Conservation (phyloP, 2,329 filamentous ascomycete genomes). For the Sporothrix sp. region DNA sequence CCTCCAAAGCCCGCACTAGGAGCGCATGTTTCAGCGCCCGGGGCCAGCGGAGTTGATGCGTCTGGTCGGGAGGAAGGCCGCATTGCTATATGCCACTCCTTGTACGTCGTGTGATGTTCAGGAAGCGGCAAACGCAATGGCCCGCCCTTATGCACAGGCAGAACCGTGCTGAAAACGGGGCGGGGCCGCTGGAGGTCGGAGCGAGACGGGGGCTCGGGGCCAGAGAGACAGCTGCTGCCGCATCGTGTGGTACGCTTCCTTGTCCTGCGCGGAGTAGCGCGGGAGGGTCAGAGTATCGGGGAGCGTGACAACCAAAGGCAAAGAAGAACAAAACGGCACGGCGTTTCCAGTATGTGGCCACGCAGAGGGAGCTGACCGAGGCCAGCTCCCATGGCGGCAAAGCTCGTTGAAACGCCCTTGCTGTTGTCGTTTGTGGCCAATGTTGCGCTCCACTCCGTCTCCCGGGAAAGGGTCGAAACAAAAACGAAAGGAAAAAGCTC, state of each 20-base stretch:
- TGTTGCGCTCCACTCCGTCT: constrained; percentile 35
- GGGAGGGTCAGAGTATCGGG: constrained; percentile 31
- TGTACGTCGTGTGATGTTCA: neutral
- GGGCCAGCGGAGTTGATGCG: constrained; percentile 42
- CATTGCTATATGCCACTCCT: constrained; percentile 31
- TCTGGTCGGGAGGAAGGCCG: constrained; percentile 35
- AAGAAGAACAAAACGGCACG: constrained; percentile 19
- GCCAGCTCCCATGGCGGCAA: neutral
- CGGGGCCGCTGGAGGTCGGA: constrained; percentile 16
- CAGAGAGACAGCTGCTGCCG: constrained; percentile 16
- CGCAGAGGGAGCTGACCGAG: neutral
- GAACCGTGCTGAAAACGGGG: neutral
- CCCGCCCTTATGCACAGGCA: constrained; percentile 12
- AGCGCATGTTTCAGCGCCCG: constrained; percentile 22
- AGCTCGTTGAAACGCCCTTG: constrained; percentile 27
- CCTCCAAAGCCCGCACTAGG: constrained; percentile 34
- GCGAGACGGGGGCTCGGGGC: constrained; percentile 16
- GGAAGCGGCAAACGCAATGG: neutral
- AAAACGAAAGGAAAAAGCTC: neutral
- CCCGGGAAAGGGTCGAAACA: constrained; percentile 9
- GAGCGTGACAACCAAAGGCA: constrained; percentile 32
- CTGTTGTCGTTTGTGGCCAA: constrained; percentile 42
- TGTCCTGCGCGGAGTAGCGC: constrained; percentile 13
- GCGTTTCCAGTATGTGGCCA: constrained; percentile 39
- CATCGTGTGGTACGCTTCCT: constrained; percentile 7